Evolutionary conservation across 345 rosid genomes (phyloP).

Genomic region (Litchi chinensis): DNA sequence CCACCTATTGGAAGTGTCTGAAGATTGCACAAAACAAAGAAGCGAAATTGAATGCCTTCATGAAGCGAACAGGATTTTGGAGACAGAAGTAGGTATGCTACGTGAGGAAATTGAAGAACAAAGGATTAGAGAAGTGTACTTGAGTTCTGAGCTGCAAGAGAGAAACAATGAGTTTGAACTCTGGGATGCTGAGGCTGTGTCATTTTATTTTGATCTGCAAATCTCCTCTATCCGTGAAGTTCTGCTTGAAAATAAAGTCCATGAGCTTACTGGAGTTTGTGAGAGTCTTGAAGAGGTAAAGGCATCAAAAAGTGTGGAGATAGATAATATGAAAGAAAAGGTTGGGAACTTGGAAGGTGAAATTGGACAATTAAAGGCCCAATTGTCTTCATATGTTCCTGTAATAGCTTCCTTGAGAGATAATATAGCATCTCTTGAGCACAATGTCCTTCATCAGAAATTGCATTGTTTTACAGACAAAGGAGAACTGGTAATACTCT

Average conservation of each 20-base stretch:
- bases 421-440: slow-evolving; percentile 58
- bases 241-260: slow-evolving; percentile 66
- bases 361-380: slow-evolving; percentile 57
- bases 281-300: slow-evolving; percentile 55
- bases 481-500: slow-evolving; percentile 37
- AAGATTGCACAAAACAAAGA: slow-evolving; percentile 39
- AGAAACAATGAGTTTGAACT: slow-evolving; percentile 73
- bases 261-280: slow-evolving; percentile 52
- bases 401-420: slow-evolving; percentile 57
- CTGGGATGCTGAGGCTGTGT: slow-evolving; percentile 92
- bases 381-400: slow-evolving; percentile 60
- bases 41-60: slow-evolving; percentile 52
- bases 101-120: slow-evolving; percentile 52
- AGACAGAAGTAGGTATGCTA: slow-evolving; percentile 43
- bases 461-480: slow-evolving; percentile 20
- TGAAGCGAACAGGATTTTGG: slow-evolving; percentile 53
- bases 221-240: slow-evolving; percentile 66
- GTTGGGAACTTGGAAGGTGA: slow-evolving; percentile 56
- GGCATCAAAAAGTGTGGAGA: slow-evolving; percentile 42
- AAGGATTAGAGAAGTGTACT: slow-evolving; percentile 57
- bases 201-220: slow-evolving; percentile 88
- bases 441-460: slow-evolving; percentile 36
- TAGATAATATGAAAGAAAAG: slow-evolving; percentile 67
- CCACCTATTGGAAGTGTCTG: slow-evolving; percentile 44
- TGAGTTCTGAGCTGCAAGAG: slow-evolving; percentile 80